A percentile compares a stretch with the other conserved stretches of the same genome.
phyloP scores from a whole-genome alignment of 163 green algal genomes.

The Chlamydomonas reinhardtii region DNA sequence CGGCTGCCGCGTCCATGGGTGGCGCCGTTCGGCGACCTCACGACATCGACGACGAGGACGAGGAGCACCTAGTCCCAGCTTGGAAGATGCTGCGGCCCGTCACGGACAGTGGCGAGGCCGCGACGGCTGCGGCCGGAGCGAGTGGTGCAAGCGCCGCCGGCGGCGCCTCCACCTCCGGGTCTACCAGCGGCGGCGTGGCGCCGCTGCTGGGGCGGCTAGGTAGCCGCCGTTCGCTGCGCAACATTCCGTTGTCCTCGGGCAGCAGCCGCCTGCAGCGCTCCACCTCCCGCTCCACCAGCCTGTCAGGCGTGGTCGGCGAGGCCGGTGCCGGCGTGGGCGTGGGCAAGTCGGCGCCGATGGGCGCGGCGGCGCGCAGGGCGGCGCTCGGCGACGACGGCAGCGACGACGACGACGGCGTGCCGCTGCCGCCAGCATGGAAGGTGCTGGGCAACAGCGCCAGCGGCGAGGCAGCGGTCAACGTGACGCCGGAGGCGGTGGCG shows the following conservation, averaged over 20 bases:
- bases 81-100: conserved; percentile 15
- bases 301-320: background rate
- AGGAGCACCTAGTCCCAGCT: conserved; percentile 20
- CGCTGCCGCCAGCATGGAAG: conserved; percentile 19
- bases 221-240: conserved; percentile 10
- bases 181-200: background rate
- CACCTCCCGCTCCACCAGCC: background rate
- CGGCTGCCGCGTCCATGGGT: no score
- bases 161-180: background rate
- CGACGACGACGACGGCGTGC: conserved; percentile 12
- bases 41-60: background rate
- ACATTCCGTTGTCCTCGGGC: background rate
- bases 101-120: background rate
- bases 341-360: background rate
- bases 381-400: background rate
- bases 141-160: background rate
- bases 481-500: background rate
- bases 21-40: no score
- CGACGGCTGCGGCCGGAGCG: background rate
- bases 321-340: background rate
- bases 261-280: background rate
- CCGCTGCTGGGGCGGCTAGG: background rate
- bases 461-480: background rate
- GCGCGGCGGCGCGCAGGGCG: background rate
- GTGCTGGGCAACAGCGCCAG: background rate